Percentiles rank a stretch among this genome's conserved stretches.
These are phyloP conservation scores for Silene conica DNA, from an alignment of 148 eudicot species.

Conservation along the genomic window DNA sequence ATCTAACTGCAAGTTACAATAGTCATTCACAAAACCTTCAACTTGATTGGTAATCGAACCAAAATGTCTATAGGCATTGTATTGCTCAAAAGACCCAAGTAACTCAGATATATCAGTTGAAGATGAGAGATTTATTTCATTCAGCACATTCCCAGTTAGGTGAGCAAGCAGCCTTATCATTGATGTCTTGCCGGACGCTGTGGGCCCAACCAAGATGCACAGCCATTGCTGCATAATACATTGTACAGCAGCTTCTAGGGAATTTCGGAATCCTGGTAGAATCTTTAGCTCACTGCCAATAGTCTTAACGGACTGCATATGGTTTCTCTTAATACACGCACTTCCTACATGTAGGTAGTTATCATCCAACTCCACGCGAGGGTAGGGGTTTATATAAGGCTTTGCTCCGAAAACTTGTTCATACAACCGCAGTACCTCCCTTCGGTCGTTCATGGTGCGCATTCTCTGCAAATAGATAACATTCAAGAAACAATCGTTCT, in stretches of 20 bases:
- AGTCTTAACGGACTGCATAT: slow-evolving; percentile 31
- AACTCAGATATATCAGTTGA: slow-evolving; percentile 88
- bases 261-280: slow-evolving; percentile 61
- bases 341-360: slow-evolving; percentile 51
- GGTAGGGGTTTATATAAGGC: slow-evolving; percentile 60
- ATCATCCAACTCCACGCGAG: slow-evolving; percentile 65
- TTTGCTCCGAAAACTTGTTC: slow-evolving; percentile 58
- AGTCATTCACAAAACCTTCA: slow-evolving; percentile 61
- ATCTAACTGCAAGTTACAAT: slow-evolving; percentile 57
- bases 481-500: slow-evolving; percentile 61
- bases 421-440: slow-evolving; percentile 57
- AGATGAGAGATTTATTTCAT: slow-evolving; percentile 91
- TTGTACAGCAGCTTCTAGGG: slow-evolving; percentile 73
- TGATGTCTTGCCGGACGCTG: slow-evolving; percentile 92
- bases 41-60: slow-evolving; percentile 48
- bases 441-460: slow-evolving; percentile 82
- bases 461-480: slow-evolving; percentile 85
- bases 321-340: slow-evolving; percentile 51
- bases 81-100: slow-evolving; percentile 97
- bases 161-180: slow-evolving; percentile 74
- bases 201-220: slow-evolving; percentile 83
- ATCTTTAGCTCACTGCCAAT: slow-evolving; percentile 53
- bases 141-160: slow-evolving; percentile 75
- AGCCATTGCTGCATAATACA: slow-evolving; percentile 82
- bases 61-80: slow-evolving; percentile 77